Percentiles rank a stretch among this genome's conserved stretches.
Conservation (phyloP, 2,329 filamentous ascomycete genomes). For the Torrubiella hemipterigena region DNA sequence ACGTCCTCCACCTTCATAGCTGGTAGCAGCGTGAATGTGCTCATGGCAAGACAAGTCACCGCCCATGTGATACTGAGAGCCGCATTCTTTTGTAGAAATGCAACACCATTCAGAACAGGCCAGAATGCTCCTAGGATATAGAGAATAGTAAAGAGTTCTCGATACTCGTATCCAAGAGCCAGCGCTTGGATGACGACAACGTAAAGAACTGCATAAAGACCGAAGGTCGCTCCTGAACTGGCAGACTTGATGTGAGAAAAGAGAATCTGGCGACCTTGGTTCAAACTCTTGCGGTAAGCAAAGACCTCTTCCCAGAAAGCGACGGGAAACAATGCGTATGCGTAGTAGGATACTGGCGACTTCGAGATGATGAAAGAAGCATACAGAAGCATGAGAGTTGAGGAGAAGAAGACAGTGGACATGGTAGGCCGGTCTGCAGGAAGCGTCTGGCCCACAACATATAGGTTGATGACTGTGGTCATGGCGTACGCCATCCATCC, state of each 20-base stretch:
- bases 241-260: constrained; percentile 56
- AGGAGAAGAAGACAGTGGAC: constrained; percentile 58
- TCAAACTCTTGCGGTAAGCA: constrained; percentile 58
- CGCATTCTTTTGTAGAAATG: constrained; percentile 57
- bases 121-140: constrained; percentile 69
- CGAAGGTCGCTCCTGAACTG: constrained; percentile 43
- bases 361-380: constrained; percentile 69
- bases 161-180: constrained; percentile 86
- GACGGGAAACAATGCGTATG: constrained; percentile 83
- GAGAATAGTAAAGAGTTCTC: constrained; percentile 72
- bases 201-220: constrained; percentile 54
- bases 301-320: constrained; percentile 96
- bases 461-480: constrained; percentile 76
- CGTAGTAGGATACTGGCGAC: constrained; percentile 77
- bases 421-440: constrained; percentile 49
- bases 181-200: constrained; percentile 52
- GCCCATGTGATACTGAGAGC: constrained; percentile 60
- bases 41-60: constrained; percentile 70
- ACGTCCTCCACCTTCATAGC: constrained; percentile 76
- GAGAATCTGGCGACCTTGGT: constrained; percentile 53
- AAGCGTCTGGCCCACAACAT: constrained; percentile 64
- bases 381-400: constrained; percentile 62
- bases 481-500: constrained; percentile 93
- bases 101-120: constrained; percentile 61
- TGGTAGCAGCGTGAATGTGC: constrained; percentile 77